Base-by-base conservation (phyloP, 352 stramenopile genomes). In the Phytophthora lateralis region DNA sequence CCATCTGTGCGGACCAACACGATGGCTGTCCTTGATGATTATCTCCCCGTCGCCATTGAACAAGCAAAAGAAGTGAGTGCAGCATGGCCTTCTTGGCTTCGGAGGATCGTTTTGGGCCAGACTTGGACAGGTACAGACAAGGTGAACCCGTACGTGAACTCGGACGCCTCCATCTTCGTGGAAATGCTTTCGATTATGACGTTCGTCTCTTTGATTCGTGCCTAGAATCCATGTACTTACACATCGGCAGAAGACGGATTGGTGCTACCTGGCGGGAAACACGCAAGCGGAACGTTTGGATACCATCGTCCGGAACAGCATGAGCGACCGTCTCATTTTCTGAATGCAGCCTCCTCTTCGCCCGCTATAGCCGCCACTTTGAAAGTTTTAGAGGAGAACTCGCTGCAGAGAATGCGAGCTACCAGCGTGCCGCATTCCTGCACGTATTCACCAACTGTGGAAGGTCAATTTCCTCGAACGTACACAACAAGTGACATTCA, bases 31-130 rank as follows among this genome's bases (percentile, higher is more conserved):
- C 34, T 32, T 10, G 7, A 39, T 39, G 34, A 39, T 7, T 39
- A 39, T 39, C 8, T 5, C 15, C 11, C 34, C 15, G 14, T 39
- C 6, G 4, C 12, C 34, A n/a, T 39, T 39, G 12, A 39, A n/a
- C 9, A 39, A 39, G 12, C 34, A 39, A 39, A 15, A 32, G 27
- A 17, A 17, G 18, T 27, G 3, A 15, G 39, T 26, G 24, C 39
- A 42, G 9, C 20, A 82, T 89, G 77, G 76, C 76, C 18, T 88
- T 90, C 67, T 60, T 84, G 47, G 73, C 71, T 10, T 70, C 61
- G 0, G 62, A 77, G n/a, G 53, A 49, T 11, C 76, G 80, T 14
- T 90, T 90, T 47, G 76, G 75, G 4, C 75, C 77, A 17, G 69
- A 77, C 51, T 66, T 86, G 26, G 54, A 78, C 54, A 60, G 37